Evolutionary conservation across 2,329 filamentous ascomycete genomes (phyloP).

Genomic region (Fusarium tuaranense): DNA sequence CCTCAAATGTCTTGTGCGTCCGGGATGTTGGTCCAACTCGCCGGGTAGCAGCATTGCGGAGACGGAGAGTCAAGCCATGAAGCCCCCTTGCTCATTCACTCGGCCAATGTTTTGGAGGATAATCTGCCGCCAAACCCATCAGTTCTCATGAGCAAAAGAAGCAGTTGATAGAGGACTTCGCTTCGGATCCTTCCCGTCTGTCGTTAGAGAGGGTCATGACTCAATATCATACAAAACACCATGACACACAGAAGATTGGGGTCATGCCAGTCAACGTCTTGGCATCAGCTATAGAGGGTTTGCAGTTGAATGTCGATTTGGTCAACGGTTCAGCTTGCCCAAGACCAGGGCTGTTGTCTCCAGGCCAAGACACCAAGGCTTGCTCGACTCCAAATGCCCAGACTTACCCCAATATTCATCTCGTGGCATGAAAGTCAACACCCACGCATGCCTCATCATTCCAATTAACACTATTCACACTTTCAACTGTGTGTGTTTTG

Average conservation of each 20-base stretch:
- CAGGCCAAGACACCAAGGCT: background rate
- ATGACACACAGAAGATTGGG: background rate
- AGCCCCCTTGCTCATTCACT: slow-evolving; percentile 9
- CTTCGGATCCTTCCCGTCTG: background rate
- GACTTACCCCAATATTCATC: slow-evolving; percentile 2
- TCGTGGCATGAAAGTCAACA: background rate
- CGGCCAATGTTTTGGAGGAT: background rate
- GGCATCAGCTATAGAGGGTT: slow-evolving; percentile 1
- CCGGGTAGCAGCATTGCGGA: slow-evolving; percentile 23
- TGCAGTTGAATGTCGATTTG: background rate
- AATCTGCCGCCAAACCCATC: background rate
- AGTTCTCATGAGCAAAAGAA: background rate
- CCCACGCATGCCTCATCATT: slow-evolving; percentile 23
- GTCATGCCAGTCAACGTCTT: slow-evolving; percentile 1
- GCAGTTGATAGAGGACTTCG: background rate
- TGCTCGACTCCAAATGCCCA: slow-evolving; percentile 1
- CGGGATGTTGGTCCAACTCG: slow-evolving; percentile 11
- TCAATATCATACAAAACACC: slow-evolving; percentile 1
- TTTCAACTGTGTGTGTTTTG: slow-evolving; percentile 14
- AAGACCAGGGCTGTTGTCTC: background rate
- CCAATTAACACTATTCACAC: slow-evolving; percentile 11
- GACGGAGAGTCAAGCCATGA: slow-evolving; percentile 15
- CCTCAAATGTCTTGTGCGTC: slow-evolving; percentile 5
- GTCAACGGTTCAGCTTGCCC: background rate
- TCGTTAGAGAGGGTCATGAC: background rate